Base-by-base conservation (phyloP, 2,329 filamentous ascomycete species). In the Penicillium sp. region DNA sequence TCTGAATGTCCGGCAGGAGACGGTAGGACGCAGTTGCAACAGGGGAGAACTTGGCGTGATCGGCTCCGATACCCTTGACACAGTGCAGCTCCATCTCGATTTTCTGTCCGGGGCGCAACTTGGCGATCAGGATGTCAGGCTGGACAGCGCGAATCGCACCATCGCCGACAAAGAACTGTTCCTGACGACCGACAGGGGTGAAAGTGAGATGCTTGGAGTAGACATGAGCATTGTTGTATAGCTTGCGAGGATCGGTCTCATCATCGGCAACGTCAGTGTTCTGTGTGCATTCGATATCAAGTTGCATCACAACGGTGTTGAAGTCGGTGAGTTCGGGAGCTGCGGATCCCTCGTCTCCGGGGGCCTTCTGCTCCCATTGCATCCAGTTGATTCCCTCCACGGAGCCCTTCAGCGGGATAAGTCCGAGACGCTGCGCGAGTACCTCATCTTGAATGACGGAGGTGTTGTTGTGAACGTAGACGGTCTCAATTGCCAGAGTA, bases 361-460 rank as follows among this genome's bases (percentile, higher is more conserved):
- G 80, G 11, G 89, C 85, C 75, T 90, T 91, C 74, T 86, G 86
- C 76, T 86, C 92, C 87, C 90, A 96, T 72, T 87, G 87, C 78
- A 98, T 82, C 80, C 87, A 93, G 66, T 89, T 85, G 54, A 99
- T 81, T 51, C 90, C 93, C 54, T 90, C 83, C 63, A 87, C 85
- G 59, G 86, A 85, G 64, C 91, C 95, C 63, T 88, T 89, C 66
- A 99, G 88, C 19, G 96, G 95, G 53, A 99, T 89, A 46, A 99
- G 85, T 57, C 95, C 95, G 31, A 99, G 82, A 45, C 95, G 85
- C 74, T 95, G 90, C 16, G 93, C 89, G 51, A 99, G 87, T 5
- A 99, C 93, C 80, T 99, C 95, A 73, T 99, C 95, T 75, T 98
- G 93, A 69, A 99, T 95, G 35, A 99, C 92, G 5, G 91, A 96